These are phyloP conservation scores for Xylaria polymorpha DNA, from an alignment of 2,329 filamentous ascomycete genomes.

Conservation along the genomic window DNA sequence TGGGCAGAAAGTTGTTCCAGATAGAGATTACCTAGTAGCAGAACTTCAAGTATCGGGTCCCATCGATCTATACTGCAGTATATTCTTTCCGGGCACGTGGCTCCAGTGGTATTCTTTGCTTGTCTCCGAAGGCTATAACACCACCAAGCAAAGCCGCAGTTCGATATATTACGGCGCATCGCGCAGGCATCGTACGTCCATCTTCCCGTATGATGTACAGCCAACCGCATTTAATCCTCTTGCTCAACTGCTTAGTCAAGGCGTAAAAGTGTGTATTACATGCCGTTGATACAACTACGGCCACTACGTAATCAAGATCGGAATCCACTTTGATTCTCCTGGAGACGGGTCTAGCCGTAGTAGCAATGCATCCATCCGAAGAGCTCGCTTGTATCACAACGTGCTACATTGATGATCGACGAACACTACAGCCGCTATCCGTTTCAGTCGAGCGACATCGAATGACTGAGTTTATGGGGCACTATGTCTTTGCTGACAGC, in stretches of 20 bases:
- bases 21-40: conserved; percentile 34
- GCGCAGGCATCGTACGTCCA: conserved; percentile 25
- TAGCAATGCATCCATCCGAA: conserved; percentile 38
- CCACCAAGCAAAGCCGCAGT: conserved; percentile 32
- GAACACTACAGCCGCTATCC: conserved; percentile 38
- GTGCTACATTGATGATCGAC: conserved; percentile 35
- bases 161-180: conserved; percentile 15
- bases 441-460: conserved; percentile 30
- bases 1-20: conserved; percentile 48
- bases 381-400: conserved; percentile 30
- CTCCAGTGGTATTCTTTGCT: conserved; percentile 50
- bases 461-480: conserved; percentile 21
- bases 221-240: conserved; percentile 11
- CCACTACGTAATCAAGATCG: conserved; percentile 33
- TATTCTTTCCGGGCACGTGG: conserved; percentile 52
- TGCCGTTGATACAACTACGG: conserved; percentile 9
- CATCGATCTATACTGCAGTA: conserved; percentile 37
- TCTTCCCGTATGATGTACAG: conserved; percentile 14
- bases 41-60: conserved; percentile 25
- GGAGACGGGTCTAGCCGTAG: conserved; percentile 42
- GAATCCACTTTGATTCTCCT: conserved; percentile 35
- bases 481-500: conserved; percentile 35
- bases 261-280: conserved; percentile 10
- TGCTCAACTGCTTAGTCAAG: not conserved
- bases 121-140: conserved; percentile 32